Base-by-base conservation (phyloP, 805 yeast species). In the Saturnispora bothae region DNA sequence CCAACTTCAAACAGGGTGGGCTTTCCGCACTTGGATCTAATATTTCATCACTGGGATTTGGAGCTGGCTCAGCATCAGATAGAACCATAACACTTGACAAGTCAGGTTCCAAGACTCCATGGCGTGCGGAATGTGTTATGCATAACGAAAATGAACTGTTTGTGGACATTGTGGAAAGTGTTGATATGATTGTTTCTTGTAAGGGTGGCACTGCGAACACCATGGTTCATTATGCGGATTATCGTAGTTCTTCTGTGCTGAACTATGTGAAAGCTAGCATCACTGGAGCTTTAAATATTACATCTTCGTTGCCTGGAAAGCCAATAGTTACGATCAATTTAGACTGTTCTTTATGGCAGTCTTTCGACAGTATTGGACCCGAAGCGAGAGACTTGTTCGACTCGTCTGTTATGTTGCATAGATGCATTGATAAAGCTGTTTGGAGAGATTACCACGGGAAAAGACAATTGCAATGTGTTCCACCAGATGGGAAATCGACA, bases 91-190 rank as follows among this genome's bases (percentile, higher is more conserved):
- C 57, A 8, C 46, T 54, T 18, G 63, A 57, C 51, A 71, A 33
- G 33, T 53, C 62, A 0, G 59, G 59, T 4, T 53, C 62, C 33
- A 51, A 52, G 20, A 60, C 63, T 7, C 95, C 95, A 1, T 89
- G 97, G 97, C 70, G 97, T 49, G 65, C 73, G 33, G 53, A 77
- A 4, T 71, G 75, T 45, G 79, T 82, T n/a, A 71, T 69, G 46
- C 76, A 83, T 54, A 69, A 83, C 3, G 77, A 77, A 46, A 85
- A 89, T 56, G 97, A 89, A 57, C 66, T 89, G 57, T 85, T 78
- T 54, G 80, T 89, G 7, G 97, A 92, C 57, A 54, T 92, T 5
- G 65, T 68, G 3, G 98, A 89, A 55, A 62, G 68, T 1, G 56
- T 83, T 17, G 69, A 69, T 44, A 69, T 79, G 27, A 66, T 80